These are phyloP conservation scores for Chenopodium berlandieri DNA, from an alignment of 148 eudicot genomes.

Conservation along the genomic window DNA sequence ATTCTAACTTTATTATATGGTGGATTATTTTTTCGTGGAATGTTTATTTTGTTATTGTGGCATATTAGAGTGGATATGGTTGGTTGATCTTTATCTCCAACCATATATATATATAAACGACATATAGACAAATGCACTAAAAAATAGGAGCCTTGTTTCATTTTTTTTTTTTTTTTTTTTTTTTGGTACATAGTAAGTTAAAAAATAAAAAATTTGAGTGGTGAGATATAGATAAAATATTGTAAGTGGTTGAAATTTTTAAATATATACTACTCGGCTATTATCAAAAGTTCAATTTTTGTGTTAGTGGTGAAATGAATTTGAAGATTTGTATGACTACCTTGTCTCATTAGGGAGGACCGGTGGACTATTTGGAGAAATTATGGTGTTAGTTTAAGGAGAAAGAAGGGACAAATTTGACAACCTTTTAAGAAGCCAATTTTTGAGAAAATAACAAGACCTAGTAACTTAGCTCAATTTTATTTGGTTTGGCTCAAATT, in stretches of 20 bases:
- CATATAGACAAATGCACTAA: constrained; percentile 4
- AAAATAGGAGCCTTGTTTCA: not conserved
- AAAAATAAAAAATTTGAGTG: not conserved
- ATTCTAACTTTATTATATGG: constrained; percentile 4
- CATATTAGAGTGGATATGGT: constrained; percentile 6
- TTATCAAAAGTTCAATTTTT: not conserved
- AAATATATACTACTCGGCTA: not conserved
- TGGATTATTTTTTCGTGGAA: not conserved
- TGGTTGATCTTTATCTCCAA: constrained; percentile 6
- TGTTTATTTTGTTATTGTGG: not conserved
- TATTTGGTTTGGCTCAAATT: too few species aligned
- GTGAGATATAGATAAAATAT: not conserved
- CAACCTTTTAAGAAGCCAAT: too few species aligned
- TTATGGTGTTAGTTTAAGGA: not conserved
- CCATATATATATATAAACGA: not conserved
- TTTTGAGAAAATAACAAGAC: too few species aligned
- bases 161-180: too few species aligned
- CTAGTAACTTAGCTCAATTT: too few species aligned
- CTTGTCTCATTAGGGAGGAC: not conserved
- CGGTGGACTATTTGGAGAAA: not conserved
- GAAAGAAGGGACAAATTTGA: not conserved
- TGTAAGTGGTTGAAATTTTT: not conserved
- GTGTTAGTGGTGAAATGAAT: not conserved
- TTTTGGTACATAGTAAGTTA: too few species aligned
- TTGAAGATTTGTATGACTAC: not conserved